Conservation (phyloP, 257 asterid genomes). For the Solanum tacnaense region DNA sequence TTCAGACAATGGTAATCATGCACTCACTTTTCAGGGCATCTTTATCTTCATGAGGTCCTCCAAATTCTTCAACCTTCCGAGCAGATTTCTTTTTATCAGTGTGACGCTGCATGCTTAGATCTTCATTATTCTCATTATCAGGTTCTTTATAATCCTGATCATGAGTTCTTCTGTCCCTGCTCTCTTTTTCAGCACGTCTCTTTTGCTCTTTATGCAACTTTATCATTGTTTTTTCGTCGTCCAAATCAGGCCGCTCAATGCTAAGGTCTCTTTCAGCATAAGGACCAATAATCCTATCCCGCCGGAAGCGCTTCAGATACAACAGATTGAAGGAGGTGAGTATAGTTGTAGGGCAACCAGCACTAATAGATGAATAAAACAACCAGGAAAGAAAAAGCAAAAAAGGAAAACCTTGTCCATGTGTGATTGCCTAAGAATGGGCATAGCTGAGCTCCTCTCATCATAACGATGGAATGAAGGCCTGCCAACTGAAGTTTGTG, state of each 20-base stretch:
- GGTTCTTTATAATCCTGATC: conserved; percentile 66
- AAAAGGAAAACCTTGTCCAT: conserved; percentile 51
- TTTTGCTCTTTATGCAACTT: conserved; percentile 77
- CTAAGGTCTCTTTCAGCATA: conserved; percentile 64
- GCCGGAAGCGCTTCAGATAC: conserved; percentile 43
- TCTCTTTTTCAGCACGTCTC: conserved; percentile 69
- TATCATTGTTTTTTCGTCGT: conserved; percentile 61
- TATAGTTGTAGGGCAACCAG: conserved; percentile 5
- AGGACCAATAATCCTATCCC: conserved; percentile 58
- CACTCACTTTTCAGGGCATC: conserved; percentile 81
- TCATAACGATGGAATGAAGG: conserved; percentile 54
- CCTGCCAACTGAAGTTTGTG: conserved; percentile 51
- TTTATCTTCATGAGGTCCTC: conserved; percentile 67
- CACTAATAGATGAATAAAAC: neutral
- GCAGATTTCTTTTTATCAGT: conserved; percentile 64
- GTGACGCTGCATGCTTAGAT: conserved; percentile 45
- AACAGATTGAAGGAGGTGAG: conserved; percentile 4
- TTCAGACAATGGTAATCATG: neutral
- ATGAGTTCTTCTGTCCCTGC: conserved; percentile 56
- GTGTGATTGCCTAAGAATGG: conserved; percentile 49
- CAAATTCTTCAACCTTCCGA: conserved; percentile 61
- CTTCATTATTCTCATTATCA: conserved; percentile 59
- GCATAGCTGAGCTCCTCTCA: conserved; percentile 73
- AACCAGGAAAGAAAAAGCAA: neutral
- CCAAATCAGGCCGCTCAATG: conserved; percentile 70